Evolutionary conservation across 108 stramenopile species (phyloP), one percentile per base, ranked within the genome.

Genomic region (Thalassiosira profunda): DNA sequence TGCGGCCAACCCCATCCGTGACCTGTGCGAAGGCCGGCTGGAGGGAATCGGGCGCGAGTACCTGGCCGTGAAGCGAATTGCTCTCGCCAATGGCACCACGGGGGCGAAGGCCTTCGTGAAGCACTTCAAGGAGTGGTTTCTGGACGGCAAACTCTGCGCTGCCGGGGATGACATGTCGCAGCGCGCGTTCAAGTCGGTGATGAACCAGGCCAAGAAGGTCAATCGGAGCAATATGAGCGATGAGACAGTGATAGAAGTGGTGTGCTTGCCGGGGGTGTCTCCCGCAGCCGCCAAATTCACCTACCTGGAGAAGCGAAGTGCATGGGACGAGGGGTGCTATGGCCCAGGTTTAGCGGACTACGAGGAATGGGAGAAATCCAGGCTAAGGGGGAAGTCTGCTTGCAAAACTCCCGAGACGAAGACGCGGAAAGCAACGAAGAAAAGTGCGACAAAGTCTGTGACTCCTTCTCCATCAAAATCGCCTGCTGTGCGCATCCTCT

Each of bases 81-180:
- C 89, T 1, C 67, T 94, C 42, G 88, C 88, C 46, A 94, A 91
- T 76, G 93, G 93, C 17, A 70, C 79, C 23, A 86, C 80, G 18
- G 76, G 75, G 1, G 69, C 46, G 20, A 40, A 51, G 31, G 67
- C 87, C 35, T 94, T 94, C 59, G 59, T 63, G 20, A 80, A 84
- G 59, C 85, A 88, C 67, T 91, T 91, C 51, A 45, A 42, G 17
- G 46, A 83, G 3, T 94, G 89, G 93, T 84, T 83, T 56, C 35
- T 52, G 37, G 71, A 84, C 24, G 92, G 87, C 12, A 72, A 59
- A 71, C 46, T 88, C 8, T 20, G 65, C n/a, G 58, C 69, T 12
- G 76, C 46, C 12, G 33, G 49, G 5, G 52, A 89, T 70, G 80
- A 73, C 21, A 31, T 64, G 35, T 83, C 79, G 4, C 44, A 84